Evolutionary conservation across 176 grass and related monocot species (phyloP).

Genomic region (Coix lacrymajobi): DNA sequence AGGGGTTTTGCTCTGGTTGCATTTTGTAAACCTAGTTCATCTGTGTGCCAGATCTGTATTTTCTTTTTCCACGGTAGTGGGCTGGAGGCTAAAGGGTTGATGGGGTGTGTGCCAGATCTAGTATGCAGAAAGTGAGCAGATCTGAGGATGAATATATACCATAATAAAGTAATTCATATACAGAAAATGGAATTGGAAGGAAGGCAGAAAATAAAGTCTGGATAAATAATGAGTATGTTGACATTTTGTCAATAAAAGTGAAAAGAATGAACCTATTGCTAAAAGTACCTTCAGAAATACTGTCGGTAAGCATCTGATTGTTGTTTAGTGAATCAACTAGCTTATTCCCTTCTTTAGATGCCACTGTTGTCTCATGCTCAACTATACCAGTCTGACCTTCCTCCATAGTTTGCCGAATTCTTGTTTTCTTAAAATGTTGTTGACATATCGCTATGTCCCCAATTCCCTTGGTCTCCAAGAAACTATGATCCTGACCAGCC

Average conservation of each 20-base stretch:
- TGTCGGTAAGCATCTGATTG: neutral
- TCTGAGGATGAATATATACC: neutral
- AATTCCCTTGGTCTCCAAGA: slow-evolving; percentile 20
- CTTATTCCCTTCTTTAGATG: slow-evolving; percentile 20
- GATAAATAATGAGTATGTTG: neutral
- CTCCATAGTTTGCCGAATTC: slow-evolving; percentile 16
- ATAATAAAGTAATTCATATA: neutral
- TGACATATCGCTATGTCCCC: no score
- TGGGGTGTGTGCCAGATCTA: neutral
- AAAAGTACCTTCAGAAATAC: slow-evolving; percentile 48
- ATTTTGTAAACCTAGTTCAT: neutral
- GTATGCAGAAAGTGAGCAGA: neutral
- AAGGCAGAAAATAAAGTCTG: neutral
- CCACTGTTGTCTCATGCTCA: slow-evolving; percentile 15
- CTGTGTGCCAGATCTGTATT: neutral
- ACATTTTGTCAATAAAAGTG: neutral
- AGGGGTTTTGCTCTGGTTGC: neutral
- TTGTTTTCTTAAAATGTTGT: slow-evolving; percentile 39
- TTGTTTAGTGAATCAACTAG: neutral
- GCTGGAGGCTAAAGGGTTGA: neutral
- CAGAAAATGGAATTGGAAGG: neutral
- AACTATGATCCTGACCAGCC: slow-evolving; percentile 12
- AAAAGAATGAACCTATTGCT: neutral
- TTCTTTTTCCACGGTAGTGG: neutral
- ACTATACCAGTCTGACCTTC: slow-evolving; percentile 7